A percentile compares a stretch with the other conserved stretches of the same genome.
Conservation (phyloP, 1,284 basidiomycete species). For the Ganoderma meredithae region DNA sequence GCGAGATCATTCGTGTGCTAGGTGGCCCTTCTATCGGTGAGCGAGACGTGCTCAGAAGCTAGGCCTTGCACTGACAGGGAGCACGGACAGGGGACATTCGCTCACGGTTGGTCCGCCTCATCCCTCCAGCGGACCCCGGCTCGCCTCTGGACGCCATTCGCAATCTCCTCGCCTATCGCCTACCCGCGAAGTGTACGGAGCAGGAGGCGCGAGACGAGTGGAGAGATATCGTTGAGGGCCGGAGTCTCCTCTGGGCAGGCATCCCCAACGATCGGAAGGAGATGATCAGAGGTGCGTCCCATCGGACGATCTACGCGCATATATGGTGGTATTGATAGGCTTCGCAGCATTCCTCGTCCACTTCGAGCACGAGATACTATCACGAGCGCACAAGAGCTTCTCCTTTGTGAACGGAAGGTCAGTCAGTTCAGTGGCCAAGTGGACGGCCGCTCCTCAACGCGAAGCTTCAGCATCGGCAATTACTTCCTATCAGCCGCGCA, state of each 20-base stretch:
- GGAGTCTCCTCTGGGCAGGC: constrained; percentile 84
- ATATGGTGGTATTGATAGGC: neutral
- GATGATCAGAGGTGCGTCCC: constrained; percentile 75
- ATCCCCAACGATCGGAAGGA: constrained; percentile 95
- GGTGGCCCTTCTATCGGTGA: constrained; percentile 84
- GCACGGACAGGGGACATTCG: constrained; percentile 75
- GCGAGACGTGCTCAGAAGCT: constrained; percentile 4
- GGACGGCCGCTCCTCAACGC: neutral
- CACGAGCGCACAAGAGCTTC: constrained; percentile 91
- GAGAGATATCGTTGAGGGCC: constrained; percentile 93
- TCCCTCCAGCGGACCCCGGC: constrained; percentile 64
- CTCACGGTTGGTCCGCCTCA: constrained; percentile 82
- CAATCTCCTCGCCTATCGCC: constrained; percentile 80
- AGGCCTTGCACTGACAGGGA: neutral
- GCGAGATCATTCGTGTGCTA: constrained; percentile 84
- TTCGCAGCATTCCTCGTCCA: constrained; percentile 84
- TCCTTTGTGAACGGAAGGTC: constrained; percentile 88
- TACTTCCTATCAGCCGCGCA: constrained; percentile 90
- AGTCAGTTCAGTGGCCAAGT: constrained; percentile 13
- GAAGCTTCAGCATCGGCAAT: constrained; percentile 74
- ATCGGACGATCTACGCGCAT: neutral
- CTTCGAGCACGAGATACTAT: constrained; percentile 88
- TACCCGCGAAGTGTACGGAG: constrained; percentile 74
- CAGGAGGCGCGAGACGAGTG: constrained; percentile 88
- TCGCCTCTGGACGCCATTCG: constrained; percentile 77